Conservation (phyloP, 352 stramenopile species). For the Phytopythium litorale region DNA sequence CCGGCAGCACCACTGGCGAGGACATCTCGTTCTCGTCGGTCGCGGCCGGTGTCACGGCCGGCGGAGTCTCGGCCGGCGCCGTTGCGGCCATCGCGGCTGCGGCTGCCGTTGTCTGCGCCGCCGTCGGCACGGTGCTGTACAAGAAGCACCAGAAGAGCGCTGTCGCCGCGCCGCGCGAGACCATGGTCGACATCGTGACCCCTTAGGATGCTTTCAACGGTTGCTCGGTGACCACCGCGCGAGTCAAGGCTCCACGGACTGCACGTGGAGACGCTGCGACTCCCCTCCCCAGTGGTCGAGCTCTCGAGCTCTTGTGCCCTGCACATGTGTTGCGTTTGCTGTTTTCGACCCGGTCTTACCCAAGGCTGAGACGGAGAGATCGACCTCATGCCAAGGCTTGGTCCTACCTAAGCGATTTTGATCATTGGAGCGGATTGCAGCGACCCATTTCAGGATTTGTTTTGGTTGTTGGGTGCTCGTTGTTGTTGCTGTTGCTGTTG, state of each 20-base stretch:
- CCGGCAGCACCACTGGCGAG: constrained; percentile 6
- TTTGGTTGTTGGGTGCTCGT: too few relatives aligned
- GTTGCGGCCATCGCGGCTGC: constrained; percentile 26
- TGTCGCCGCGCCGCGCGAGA: constrained; percentile 8
- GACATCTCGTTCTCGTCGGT: constrained; percentile 15
- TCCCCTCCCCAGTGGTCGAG: too few relatives aligned
- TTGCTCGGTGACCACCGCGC: not conserved
- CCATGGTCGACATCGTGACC: constrained; percentile 29
- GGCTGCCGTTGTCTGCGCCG: constrained; percentile 24
- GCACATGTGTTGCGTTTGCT: too few relatives aligned
- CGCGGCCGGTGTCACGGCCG: constrained; percentile 12
- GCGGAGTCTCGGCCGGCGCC: constrained; percentile 18
- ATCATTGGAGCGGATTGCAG: too few relatives aligned
- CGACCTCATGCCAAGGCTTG: too few relatives aligned
- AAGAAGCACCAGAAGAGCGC: constrained; percentile 22
- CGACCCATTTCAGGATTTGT: too few relatives aligned
- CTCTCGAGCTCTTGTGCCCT: too few relatives aligned
- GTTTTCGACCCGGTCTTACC: too few relatives aligned
- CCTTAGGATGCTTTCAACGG: constrained; percentile 6
- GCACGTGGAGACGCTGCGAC: not conserved
- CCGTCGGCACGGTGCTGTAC: constrained; percentile 32
- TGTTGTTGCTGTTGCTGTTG: too few relatives aligned
- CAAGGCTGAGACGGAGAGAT: too few relatives aligned
- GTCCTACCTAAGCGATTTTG: too few relatives aligned
- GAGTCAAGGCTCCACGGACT: not conserved